Evolutionary conservation across 768 basidiomycete genomes (phyloP).

Genomic region (Boletus subparvulus): DNA sequence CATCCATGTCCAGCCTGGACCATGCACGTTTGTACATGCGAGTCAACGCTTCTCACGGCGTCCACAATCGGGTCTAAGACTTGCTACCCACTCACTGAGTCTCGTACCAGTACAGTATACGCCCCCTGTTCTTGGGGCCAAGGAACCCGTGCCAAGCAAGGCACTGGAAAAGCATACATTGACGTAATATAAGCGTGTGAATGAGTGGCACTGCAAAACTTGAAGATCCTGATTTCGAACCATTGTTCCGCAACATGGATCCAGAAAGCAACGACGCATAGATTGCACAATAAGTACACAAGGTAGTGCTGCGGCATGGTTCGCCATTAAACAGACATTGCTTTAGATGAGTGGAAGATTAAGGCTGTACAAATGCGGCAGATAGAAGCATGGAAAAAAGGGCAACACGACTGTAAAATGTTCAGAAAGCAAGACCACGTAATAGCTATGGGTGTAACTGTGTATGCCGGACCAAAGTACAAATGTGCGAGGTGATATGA

Average conservation of each 20-base stretch:
- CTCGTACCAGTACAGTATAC: no score
- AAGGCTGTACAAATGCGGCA: slow-evolving; percentile 47
- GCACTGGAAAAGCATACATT: no score
- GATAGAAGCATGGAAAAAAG: slow-evolving; percentile 32
- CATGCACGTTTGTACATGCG: no score
- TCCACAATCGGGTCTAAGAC: no score
- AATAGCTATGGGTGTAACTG: slow-evolving; percentile 39
- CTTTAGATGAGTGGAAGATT: slow-evolving; percentile 40
- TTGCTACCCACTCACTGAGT: no score
- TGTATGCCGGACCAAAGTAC: slow-evolving; percentile 71
- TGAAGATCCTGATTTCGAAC: no score
- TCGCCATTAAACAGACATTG: slow-evolving; percentile 43
- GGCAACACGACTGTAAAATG: slow-evolving; percentile 25
- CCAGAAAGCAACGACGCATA: slow-evolving; percentile 32
- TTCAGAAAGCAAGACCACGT: slow-evolving; percentile 38
- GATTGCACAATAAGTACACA: slow-evolving; percentile 43
- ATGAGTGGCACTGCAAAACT: no score
- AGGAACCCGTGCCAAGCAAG: no score
- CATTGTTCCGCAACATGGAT: neutral
- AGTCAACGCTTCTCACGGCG: no score
- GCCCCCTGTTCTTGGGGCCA: no score
- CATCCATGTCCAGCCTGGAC: no score
- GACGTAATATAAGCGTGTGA: no score
- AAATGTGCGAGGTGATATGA: slow-evolving; percentile 59
- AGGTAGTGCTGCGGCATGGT: slow-evolving; percentile 37